Evolutionary conservation across 768 basidiomycete genomes (phyloP), one percentile per base, ranked within the genome.

Genomic region (Suillus plorans): DNA sequence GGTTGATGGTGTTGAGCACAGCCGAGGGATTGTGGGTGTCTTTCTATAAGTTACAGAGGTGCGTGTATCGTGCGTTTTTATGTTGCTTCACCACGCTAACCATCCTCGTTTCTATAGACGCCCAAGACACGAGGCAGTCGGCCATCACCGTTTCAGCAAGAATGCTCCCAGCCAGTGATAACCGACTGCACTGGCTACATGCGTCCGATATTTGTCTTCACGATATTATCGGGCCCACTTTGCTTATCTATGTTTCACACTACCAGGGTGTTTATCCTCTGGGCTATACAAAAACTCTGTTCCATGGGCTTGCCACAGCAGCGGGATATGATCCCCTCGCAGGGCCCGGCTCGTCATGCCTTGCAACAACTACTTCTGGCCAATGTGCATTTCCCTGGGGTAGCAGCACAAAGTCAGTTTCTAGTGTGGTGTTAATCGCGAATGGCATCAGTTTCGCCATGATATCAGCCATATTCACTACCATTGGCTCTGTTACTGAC

Each of bases 391-490:
- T 94, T 49, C 90, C 89, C 0, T 94, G 92, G 92, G 84, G 79
- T 8, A 80, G 82, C 20, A 88, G 91, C 4, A 89, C 88, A 3
- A 92, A 90, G 73, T 76, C 88, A 3, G 86, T 95, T 44, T 85
- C 89, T 14, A 91, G 91, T 52, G 77, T 94, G 34, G 86, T 94
- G 20, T 79, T 94, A 14, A 78, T 94, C 25, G 84, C 91, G 0
- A 93, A 90, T 56, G 91, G 91, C 2, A 78, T 89, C 60, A 87
- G 87, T 70, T 94, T 92, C 66, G 89, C 89, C 16, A 79, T 91
- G 18, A 92, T 94, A 90, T 92, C 92, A 0, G 67, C 83, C 42
- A 85, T 93, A 57, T 92, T 94, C 77, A 94, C 91, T 2, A 92
- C 90, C 0, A 86, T 94, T 47, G 87, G 88, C 13, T 78, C 78